Conservation (phyloP, 2,329 filamentous ascomycete genomes). For the Phaeophleospora eucalypticola region DNA sequence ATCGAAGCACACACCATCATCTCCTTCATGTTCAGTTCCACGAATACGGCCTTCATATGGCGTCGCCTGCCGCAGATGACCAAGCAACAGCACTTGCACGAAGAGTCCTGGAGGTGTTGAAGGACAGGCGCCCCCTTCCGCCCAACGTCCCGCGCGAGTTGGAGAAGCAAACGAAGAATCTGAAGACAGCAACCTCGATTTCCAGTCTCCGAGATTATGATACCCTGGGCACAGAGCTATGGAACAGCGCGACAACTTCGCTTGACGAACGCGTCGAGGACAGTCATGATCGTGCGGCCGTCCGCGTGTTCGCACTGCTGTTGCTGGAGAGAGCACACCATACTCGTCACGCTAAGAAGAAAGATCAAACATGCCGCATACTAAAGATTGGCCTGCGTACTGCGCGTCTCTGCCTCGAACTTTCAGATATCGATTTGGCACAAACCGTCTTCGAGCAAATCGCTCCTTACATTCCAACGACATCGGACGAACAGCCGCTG, state of each 20-base stretch:
- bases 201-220: conserved; percentile 47
- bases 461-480: conserved; percentile 44
- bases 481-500: conserved; percentile 6
- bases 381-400: conserved; percentile 66
- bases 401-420: conserved; percentile 59
- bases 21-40: neutral
- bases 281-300: neutral
- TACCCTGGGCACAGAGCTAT: conserved; percentile 54
- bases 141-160: conserved; percentile 18
- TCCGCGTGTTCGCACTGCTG: conserved; percentile 60
- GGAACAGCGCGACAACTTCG: conserved; percentile 62
- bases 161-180: conserved; percentile 16
- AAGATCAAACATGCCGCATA: conserved; percentile 48
- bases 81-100: conserved; percentile 5
- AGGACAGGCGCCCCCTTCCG: conserved; percentile 15
- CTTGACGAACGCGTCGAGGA: conserved; percentile 15
- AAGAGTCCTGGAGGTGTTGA: conserved; percentile 12
- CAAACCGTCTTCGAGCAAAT: conserved; percentile 61
- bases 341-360: conserved; percentile 21
- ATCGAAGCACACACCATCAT: neutral
- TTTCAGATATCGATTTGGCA: conserved; percentile 54
- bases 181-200: conserved; percentile 27
- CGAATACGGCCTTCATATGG: neutral
- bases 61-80: neutral
- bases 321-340: conserved; percentile 57